Evolutionary conservation across 2,329 filamentous ascomycete species (phyloP).

Genomic region (Plectosphaerella plurivora): DNA sequence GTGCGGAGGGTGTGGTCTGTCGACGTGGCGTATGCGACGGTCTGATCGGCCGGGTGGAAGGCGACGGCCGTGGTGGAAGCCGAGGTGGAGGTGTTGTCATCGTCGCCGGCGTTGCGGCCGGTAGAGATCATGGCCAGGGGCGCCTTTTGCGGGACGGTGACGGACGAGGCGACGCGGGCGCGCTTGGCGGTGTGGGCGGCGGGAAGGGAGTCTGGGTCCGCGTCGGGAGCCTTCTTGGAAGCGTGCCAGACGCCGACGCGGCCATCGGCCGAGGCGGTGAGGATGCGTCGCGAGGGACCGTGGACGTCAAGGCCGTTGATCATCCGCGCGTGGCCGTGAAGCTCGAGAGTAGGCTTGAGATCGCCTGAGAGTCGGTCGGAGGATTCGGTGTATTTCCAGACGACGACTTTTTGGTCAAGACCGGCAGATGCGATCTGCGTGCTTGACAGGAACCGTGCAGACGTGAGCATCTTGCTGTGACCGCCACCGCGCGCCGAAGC

Average conservation of each 20-base stretch:
- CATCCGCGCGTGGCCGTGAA: conserved; percentile 74
- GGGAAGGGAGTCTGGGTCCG: conserved; percentile 65
- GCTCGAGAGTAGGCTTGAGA: conserved; percentile 70
- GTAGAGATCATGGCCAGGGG: conserved; percentile 65
- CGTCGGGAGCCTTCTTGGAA: conserved; percentile 67
- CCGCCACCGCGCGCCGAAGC: conserved; percentile 62
- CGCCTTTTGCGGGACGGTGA: conserved; percentile 64
- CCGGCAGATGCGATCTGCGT: conserved; percentile 78
- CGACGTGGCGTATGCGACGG: conserved; percentile 86
- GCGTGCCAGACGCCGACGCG: conserved; percentile 85
- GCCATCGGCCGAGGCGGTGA: conserved; percentile 83
- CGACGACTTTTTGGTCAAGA: conserved; percentile 76
- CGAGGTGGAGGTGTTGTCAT: conserved; percentile 49
- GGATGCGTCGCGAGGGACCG: conserved; percentile 66
- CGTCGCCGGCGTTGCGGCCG: conserved; percentile 51
- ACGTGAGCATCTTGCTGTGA: conserved; percentile 72
- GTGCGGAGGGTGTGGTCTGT: conserved; percentile 90
- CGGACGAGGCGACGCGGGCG: conserved; percentile 56
- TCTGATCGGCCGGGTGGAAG: conserved; percentile 81
- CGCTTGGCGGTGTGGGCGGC: conserved; percentile 68
- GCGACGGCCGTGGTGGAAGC: conserved; percentile 74
- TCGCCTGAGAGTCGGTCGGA: conserved; percentile 54
- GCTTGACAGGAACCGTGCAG: conserved; percentile 77
- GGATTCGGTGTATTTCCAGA: conserved; percentile 83
- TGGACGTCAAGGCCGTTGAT: conserved; percentile 75